These are phyloP conservation scores for Pleurotus ostreatus DNA, from an alignment of 768 basidiomycete species.

Conservation along the genomic window DNA sequence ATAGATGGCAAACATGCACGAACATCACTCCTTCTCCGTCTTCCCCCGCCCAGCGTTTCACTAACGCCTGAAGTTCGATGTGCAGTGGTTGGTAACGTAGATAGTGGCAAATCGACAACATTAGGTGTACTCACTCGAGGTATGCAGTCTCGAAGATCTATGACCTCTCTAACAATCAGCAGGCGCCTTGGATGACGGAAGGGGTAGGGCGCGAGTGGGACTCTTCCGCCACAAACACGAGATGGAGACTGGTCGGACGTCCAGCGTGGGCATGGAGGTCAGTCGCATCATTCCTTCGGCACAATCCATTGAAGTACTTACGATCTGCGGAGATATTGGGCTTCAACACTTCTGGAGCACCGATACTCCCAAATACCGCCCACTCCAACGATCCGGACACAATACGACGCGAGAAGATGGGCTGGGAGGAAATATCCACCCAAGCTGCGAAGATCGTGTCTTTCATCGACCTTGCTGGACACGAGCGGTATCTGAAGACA, in stretches of 20 bases:
- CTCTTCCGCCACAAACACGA: conserved; percentile 98
- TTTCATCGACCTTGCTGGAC: conserved; percentile 95
- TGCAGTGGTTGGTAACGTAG: conserved; percentile 94
- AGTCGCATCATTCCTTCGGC: conserved; percentile 9
- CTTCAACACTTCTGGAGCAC: conserved; percentile 70
- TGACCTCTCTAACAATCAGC: background rate
- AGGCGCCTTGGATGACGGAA: conserved; percentile 79
- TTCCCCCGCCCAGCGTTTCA: conserved; percentile 74
- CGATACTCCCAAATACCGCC: conserved; percentile 69
- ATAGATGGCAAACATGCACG: conserved; percentile 40
- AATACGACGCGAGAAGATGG: conserved; percentile 79
- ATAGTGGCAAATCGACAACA: conserved; percentile 92
- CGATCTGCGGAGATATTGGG: conserved; percentile 67
- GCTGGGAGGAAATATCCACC: conserved; percentile 93
- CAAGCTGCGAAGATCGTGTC: conserved; percentile 90
- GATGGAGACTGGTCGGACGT: conserved; percentile 92
- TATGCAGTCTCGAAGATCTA: conserved; percentile 19
- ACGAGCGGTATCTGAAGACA: conserved; percentile 89
- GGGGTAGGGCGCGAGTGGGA: conserved; percentile 79
- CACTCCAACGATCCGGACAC: conserved; percentile 57
- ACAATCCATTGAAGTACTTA: background rate
- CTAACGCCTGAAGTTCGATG: conserved; percentile 90
- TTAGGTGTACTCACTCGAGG: conserved; percentile 95
- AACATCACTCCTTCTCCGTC: conserved; percentile 57
- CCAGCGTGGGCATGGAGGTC: conserved; percentile 96